Conservation (phyloP, 805 yeast genomes). For the Lachancea fermentati region DNA sequence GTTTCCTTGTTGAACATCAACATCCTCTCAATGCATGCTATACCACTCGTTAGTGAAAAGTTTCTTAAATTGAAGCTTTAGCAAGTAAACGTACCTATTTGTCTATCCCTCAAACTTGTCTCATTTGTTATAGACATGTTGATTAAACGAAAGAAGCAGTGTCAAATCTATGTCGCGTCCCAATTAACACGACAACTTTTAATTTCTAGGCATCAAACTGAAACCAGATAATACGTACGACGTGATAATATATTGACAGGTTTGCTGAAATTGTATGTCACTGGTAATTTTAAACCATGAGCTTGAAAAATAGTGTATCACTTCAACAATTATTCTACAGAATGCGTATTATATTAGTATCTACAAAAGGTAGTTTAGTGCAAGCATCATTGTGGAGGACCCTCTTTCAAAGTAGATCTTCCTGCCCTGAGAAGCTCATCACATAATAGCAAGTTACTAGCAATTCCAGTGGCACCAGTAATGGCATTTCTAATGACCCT, state of each 20-base stretch:
- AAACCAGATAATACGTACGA: background rate
- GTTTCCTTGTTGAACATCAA: constrained; percentile 70
- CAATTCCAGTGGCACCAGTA: constrained; percentile 88
- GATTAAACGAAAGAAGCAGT: background rate
- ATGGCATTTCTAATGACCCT: constrained; percentile 91
- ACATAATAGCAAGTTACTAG: constrained; percentile 85
- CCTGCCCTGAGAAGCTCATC: constrained; percentile 98
- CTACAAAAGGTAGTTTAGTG: background rate
- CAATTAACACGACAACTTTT: background rate
- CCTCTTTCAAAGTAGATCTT: constrained; percentile 79
- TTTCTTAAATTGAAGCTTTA: background rate
- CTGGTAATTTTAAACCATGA: no score
- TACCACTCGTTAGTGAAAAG: background rate
- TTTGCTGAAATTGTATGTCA: no score
- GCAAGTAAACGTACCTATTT: constrained; percentile 30
- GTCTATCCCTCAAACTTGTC: constrained; percentile 37
- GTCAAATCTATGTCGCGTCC: background rate
- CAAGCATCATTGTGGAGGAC: constrained; percentile 28
- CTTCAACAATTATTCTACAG: background rate
- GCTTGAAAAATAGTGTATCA: no score
- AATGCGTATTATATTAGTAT: background rate
- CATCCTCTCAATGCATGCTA: constrained; percentile 63
- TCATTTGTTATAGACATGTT: constrained; percentile 20
- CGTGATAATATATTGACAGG: no score
- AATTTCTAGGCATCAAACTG: no score